Conservation (phyloP, 2,329 filamentous ascomycete species). For the Aspergillus udagawae region DNA sequence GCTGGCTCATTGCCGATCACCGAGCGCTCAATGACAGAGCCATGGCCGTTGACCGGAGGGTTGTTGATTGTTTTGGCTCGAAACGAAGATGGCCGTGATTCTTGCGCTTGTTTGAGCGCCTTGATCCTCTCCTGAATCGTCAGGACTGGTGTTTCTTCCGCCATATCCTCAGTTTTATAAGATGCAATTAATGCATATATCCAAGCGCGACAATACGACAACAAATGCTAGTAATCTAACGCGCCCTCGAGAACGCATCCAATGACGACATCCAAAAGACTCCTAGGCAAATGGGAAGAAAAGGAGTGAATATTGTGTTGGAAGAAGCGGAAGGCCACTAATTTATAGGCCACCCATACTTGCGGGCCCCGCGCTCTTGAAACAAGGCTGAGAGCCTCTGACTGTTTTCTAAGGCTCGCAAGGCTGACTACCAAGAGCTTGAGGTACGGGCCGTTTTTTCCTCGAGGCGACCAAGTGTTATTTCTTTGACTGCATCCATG, state of each 20-base stretch:
- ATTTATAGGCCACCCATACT: neutral
- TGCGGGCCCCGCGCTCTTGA: no score
- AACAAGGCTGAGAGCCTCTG: no score
- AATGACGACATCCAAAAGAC: no score
- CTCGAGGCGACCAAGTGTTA: no score
- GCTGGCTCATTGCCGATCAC: conserved; percentile 28
- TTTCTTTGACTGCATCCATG: no score
- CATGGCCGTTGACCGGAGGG: conserved; percentile 29
- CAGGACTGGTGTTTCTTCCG: conserved; percentile 40
- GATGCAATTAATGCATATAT: neutral
- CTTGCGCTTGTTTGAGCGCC: conserved; percentile 42
- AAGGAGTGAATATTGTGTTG: neutral
- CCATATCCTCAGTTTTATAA: conserved; percentile 23
- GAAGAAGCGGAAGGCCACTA: neutral
- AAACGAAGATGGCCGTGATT: conserved; percentile 18
- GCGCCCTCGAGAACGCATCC: no score
- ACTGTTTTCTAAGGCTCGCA: no score
- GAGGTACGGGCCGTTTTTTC: no score
- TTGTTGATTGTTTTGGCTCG: conserved; percentile 33
- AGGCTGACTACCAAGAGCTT: no score
- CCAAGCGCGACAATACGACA: neutral
- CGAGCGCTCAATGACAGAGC: conserved; percentile 22
- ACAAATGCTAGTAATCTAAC: neutral
- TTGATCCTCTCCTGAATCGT: conserved; percentile 46
- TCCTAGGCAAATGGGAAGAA: no score